Percentiles rank a stretch among this genome's conserved stretches.
These are phyloP conservation scores for Exobasidium cylindrosporum DNA, from an alignment of 1,284 basidiomycete species.

Conservation along the genomic window DNA sequence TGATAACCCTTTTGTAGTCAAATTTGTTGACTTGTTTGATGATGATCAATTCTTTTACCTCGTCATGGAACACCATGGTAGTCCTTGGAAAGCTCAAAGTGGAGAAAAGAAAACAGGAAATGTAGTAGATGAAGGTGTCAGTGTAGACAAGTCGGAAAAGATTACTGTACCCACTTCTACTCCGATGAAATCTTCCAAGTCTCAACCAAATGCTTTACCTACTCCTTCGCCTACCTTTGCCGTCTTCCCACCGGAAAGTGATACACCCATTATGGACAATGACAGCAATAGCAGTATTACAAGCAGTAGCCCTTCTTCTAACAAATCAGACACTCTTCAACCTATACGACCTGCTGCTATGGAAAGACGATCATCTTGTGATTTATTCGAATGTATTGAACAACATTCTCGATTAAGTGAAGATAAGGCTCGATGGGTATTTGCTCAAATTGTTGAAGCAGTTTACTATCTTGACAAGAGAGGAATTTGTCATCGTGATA, in stretches of 20 bases:
- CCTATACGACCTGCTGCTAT: conserved; percentile 55
- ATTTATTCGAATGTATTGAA: conserved; percentile 90
- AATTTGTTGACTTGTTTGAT: conserved; percentile 77
- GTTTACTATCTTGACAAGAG: conserved; percentile 72
- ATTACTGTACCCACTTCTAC: background rate
- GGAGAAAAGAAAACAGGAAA: background rate
- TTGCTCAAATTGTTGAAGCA: conserved; percentile 80
- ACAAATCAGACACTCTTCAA: conserved; percentile 2
- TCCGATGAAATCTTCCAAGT: conserved; percentile 8
- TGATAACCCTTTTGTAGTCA: conserved; percentile 75
- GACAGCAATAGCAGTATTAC: background rate
- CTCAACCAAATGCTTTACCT: background rate
- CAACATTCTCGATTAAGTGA: conserved; percentile 78
- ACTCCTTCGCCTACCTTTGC: conserved; percentile 2
- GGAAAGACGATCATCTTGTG: conserved; percentile 74
- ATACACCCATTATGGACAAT: background rate
- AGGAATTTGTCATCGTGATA: conserved; percentile 83
- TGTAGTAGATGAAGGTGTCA: background rate
- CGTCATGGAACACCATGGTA: conserved; percentile 86
- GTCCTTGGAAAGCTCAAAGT: conserved; percentile 65
- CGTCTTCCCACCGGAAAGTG: conserved; percentile 18
- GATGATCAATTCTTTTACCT: conserved; percentile 81
- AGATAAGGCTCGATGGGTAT: conserved; percentile 73
- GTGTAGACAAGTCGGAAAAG: background rate
- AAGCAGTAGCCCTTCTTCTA: background rate